Evolutionary conservation across 345 rosid species (phyloP).

Genomic region (Geranium rotundifolium): DNA sequence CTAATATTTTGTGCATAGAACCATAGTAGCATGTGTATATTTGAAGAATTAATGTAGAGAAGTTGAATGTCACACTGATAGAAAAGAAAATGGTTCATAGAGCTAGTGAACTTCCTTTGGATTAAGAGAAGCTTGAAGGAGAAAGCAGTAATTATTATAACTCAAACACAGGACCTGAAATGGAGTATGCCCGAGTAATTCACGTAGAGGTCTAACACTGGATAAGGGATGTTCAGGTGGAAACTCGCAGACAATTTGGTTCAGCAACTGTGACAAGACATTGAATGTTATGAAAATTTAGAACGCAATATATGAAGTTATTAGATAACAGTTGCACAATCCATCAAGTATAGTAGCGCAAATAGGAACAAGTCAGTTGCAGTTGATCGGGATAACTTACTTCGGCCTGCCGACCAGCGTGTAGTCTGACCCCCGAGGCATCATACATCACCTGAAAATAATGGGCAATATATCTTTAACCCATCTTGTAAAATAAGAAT

Average conservation of each 20-base stretch:
- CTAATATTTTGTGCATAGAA: too few species aligned
- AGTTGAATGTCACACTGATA: too few species aligned
- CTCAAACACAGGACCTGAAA: conserved; percentile 39
- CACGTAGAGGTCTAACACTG: conserved; percentile 66
- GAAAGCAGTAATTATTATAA: too few species aligned
- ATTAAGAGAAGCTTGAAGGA: too few species aligned
- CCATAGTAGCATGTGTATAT: too few species aligned
- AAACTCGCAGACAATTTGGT: conserved; percentile 90
- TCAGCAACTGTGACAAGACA: conserved; percentile 44
- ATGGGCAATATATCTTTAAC: too few species aligned
- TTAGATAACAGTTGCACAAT: background rate
- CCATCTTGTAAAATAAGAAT: conserved; percentile 4
- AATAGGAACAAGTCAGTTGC: background rate
- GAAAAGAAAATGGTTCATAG: too few species aligned
- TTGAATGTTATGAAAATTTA: conserved; percentile 7
- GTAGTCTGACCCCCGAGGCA: conserved; percentile 80
- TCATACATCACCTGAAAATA: conserved; percentile 72
- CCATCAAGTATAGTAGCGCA: background rate
- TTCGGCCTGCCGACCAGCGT: conserved; percentile 95
- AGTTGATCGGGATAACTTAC: conserved; percentile 22
- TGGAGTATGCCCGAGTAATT: conserved; percentile 90
- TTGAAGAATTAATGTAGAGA: too few species aligned
- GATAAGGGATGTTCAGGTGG: conserved; percentile 92
- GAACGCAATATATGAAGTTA: background rate
- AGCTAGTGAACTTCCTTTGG: too few species aligned